These are phyloP conservation scores for Fusarium brachygibbosum DNA, from an alignment of 2,329 filamentous ascomycete species.

Conservation along the genomic window DNA sequence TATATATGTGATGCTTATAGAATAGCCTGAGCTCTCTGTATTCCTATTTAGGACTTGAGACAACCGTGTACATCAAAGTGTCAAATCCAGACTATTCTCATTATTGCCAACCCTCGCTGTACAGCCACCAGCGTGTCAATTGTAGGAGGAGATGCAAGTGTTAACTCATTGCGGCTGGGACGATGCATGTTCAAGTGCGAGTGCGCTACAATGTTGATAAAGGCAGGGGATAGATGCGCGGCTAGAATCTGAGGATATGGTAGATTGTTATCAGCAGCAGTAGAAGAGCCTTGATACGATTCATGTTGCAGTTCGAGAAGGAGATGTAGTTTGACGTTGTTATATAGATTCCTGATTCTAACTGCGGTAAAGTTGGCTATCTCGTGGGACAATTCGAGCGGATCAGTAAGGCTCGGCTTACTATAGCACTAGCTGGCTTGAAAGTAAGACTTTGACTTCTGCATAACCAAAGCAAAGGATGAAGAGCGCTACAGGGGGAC, in stretches of 20 bases:
- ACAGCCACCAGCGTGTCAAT: too few species aligned
- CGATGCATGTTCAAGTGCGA: neutral
- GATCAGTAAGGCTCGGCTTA: neutral
- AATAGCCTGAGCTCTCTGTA: neutral
- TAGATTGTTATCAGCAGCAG: neutral
- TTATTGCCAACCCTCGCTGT: too few species aligned
- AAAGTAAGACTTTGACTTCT: too few species aligned
- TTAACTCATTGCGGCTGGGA: neutral
- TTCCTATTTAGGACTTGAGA: too few species aligned
- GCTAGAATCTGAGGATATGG: neutral
- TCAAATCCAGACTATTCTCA: too few species aligned
- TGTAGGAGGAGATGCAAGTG: too few species aligned
- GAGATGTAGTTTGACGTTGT: neutral
- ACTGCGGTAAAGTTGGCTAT: neutral
- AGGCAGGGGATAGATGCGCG: neutral
- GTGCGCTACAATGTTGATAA: neutral
- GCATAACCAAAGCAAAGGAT: too few species aligned
- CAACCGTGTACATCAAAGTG: too few species aligned
- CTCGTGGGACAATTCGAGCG: neutral
- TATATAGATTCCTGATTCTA: neutral
- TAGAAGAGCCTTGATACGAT: neutral
- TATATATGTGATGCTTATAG: neutral
- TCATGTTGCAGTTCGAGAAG: neutral
- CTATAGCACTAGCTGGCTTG: neutral
- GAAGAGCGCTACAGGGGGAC: too few species aligned